phyloP scores from a whole-genome alignment of 805 yeast species.

The Metschnikowia anglica region DNA sequence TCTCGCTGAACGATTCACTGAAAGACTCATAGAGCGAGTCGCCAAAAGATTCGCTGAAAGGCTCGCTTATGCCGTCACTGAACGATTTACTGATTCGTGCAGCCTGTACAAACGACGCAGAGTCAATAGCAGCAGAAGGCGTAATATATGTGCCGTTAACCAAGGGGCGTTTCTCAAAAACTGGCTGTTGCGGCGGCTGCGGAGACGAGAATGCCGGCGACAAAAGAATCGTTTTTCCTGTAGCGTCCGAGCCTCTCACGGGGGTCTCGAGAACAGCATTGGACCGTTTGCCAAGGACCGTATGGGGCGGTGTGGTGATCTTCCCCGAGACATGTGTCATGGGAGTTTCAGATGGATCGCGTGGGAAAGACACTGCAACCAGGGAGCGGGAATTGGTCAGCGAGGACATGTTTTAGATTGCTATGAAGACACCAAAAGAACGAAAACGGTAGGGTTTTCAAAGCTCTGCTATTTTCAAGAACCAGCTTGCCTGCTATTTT shows the following conservation, averaged over 20 bases:
- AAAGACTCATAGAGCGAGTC: not conserved
- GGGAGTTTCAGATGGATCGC: conserved; percentile 26
- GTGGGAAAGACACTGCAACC: not conserved
- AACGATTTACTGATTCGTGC: conserved; percentile 5
- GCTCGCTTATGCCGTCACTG: conserved; percentile 8
- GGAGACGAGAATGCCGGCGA: conserved; percentile 55
- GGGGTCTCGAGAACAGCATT: conserved; percentile 23
- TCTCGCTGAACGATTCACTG: not conserved
- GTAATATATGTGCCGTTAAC: conserved; percentile 10
- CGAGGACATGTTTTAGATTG: conserved; percentile 1
- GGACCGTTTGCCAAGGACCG: conserved; percentile 21
- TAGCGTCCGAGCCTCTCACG: conserved; percentile 11
- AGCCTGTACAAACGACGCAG: conserved; percentile 13
- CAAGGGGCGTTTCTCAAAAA: conserved; percentile 8
- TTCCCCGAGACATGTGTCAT: conserved; percentile 21
- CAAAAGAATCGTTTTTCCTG: conserved; percentile 24
- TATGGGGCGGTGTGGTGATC: conserved; percentile 41
- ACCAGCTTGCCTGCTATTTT: too few species aligned
- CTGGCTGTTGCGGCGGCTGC: conserved; percentile 26
- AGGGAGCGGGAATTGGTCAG: not conserved
- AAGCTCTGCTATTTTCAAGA: too few species aligned
- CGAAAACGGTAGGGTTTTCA: too few species aligned
- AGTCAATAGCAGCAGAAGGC: conserved; percentile 17
- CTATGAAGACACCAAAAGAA: too few species aligned
- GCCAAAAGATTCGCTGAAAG: conserved; percentile 6